phyloP scores from a whole-genome alignment of 1,139 yeast genomes.

The Pichia sp. region DNA sequence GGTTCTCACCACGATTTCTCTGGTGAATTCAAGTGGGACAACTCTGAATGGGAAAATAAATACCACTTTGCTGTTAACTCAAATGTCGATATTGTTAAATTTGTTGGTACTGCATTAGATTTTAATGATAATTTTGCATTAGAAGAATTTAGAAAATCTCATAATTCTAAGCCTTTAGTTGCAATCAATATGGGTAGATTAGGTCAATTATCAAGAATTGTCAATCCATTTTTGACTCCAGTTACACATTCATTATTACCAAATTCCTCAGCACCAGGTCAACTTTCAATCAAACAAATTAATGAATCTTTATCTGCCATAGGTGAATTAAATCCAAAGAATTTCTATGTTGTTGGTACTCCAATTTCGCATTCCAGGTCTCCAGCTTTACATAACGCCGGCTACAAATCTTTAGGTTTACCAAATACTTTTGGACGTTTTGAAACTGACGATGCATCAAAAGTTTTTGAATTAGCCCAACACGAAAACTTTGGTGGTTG shows the following conservation, averaged over 20 bases:
- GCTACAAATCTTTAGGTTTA: slow-evolving; percentile 62
- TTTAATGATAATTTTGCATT: slow-evolving; percentile 64
- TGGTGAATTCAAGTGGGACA: slow-evolving; percentile 58
- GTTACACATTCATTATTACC: slow-evolving; percentile 66
- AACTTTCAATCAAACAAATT: slow-evolving; percentile 55
- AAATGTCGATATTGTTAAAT: slow-evolving; percentile 71
- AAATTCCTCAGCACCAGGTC: slow-evolving; percentile 71
- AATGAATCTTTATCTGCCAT: slow-evolving; percentile 52
- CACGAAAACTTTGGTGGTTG: slow-evolving; percentile 68
- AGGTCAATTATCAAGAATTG: slow-evolving; percentile 75
- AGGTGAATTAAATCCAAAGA: slow-evolving; percentile 53
- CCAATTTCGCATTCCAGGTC: slow-evolving; percentile 86
- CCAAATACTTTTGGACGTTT: slow-evolving; percentile 67
- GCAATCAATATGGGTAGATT: slow-evolving; percentile 74
- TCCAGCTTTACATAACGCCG: slow-evolving; percentile 77
- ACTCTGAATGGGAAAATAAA: slow-evolving; percentile 66
- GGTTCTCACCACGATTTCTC: slow-evolving; percentile 75
- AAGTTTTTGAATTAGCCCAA: slow-evolving; percentile 43
- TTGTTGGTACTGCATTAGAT: slow-evolving; percentile 68
- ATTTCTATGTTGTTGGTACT: slow-evolving; percentile 71
- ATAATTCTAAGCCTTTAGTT: slow-evolving; percentile 57
- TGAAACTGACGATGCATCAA: slow-evolving; percentile 60
- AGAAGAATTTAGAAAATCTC: slow-evolving; percentile 57
- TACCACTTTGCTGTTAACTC: slow-evolving; percentile 60
- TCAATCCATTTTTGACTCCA: slow-evolving; percentile 74